Percentiles rank a stretch among this genome's conserved stretches.
phyloP scores from a whole-genome alignment of 2,329 filamentous ascomycete genomes.

The Pseudocercospora eumusae region DNA sequence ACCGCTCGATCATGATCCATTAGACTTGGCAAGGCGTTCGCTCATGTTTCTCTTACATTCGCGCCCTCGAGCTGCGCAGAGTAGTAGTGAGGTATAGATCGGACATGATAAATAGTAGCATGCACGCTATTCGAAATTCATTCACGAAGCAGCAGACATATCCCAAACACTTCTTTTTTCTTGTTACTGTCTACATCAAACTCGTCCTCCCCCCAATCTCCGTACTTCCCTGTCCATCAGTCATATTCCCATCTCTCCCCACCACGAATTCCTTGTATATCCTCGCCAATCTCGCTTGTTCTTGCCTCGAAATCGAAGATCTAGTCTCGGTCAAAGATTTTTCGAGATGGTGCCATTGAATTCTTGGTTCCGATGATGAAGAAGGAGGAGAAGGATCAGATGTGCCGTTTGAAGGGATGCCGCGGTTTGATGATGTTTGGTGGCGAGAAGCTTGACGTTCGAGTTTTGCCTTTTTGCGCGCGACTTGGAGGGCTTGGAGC shows the following conservation, averaged over 20 bases:
- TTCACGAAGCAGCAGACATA: too few relatives aligned
- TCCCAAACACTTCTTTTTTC: too few relatives aligned
- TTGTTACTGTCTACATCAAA: too few relatives aligned
- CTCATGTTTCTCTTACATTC: not conserved
- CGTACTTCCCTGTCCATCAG: slow-evolving; percentile 83
- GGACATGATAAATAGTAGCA: too few relatives aligned
- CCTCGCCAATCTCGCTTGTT: slow-evolving; percentile 69
- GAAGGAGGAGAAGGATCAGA: slow-evolving; percentile 13
- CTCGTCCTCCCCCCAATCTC: slow-evolving; percentile 92
- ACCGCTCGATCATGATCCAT: too few relatives aligned
- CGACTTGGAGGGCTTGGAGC: slow-evolving; percentile 73
- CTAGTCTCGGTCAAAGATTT: slow-evolving; percentile 75
- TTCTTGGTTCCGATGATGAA: slow-evolving; percentile 66
- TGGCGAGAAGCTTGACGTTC: slow-evolving; percentile 42
- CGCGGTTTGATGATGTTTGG: too few relatives aligned
- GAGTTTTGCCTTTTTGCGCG: slow-evolving; percentile 64
- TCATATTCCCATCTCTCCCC: slow-evolving; percentile 92
- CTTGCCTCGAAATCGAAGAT: slow-evolving; percentile 77
- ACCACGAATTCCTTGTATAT: slow-evolving; percentile 95
- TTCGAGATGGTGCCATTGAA: slow-evolving; percentile 80
- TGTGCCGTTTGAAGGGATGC: slow-evolving; percentile 25
- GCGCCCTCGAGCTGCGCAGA: not conserved
- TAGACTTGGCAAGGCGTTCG: not conserved
- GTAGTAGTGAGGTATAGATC: not conserved
- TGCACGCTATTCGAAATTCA: too few relatives aligned